Base-by-base conservation (phyloP, 225 moss, liverwort and hornwort species). In the Neckera pumila region DNA sequence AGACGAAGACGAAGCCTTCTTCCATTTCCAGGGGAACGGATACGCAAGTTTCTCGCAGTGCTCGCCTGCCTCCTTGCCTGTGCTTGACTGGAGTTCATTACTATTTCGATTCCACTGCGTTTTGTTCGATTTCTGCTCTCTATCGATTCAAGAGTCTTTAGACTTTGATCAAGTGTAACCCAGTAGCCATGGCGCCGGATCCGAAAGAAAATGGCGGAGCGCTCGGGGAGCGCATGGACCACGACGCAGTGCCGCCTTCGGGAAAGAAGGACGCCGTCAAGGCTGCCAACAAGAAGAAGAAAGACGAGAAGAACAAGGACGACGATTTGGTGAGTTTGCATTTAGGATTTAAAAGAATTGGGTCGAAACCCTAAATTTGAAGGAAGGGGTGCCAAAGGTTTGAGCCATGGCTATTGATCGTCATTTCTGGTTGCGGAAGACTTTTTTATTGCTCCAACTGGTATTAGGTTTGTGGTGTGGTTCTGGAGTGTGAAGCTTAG, bases 241-340 rank as follows among this genome's bases (percentile, higher is more conserved):
- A 95, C 84, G 97, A 96, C 66, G 93, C 93, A 7, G 93, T 86
- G 73, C 94, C 96, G 59, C 94, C 96, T 67, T 33, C 91, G 31
- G 78, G 85, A 60, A 94, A 92, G 88, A 87, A 91, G 85, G 91
- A 86, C 10, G 63, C 80, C 43, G 72, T 51, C 21, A 86, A 91
- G 81, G 78, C 76, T 61, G 76, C 91, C 61, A 88, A 77, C 64
- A 96, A 96, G 89, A 97, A 96, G 96, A 96, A 94, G 90, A 97
- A 96, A 76, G 96, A 96, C 74, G 95, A 97, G 70, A 94, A 95
- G 90, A 96, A 93, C 64, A 96, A 97, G 86, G 97, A 96, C 66
- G 96, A 96, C 30, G 97, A 97, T 89, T 87, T 97, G 94, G 97
- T 97, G 90, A 90, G 94, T 86, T 20, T 58, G 25, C 40, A 81